phyloP scores from a whole-genome alignment of 768 basidiomycete genomes.

The Peribolospora baueri region DNA sequence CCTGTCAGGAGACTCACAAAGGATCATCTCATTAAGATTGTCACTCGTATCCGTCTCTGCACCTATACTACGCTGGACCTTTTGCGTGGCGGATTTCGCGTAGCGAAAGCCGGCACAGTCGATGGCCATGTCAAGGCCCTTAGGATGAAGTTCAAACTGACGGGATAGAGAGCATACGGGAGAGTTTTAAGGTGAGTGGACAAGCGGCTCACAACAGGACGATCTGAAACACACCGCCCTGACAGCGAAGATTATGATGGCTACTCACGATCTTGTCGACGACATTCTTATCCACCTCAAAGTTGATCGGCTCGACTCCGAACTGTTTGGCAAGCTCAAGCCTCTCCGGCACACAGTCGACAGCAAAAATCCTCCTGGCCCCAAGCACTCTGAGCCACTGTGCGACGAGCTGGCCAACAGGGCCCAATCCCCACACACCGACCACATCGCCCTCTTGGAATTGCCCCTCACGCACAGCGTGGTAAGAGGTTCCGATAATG shows the following conservation, averaged over 20 bases:
- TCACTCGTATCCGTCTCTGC: slow-evolving; percentile 24
- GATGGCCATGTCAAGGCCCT: slow-evolving; percentile 39
- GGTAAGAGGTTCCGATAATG: slow-evolving; percentile 33
- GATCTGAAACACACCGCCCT: slow-evolving; percentile 12
- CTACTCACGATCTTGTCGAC: slow-evolving; percentile 28
- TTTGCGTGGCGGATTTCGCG: slow-evolving; percentile 17
- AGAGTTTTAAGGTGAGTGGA: too few relatives aligned
- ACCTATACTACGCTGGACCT: slow-evolving; percentile 20
- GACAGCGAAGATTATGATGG: too few relatives aligned
- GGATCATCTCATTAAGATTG: slow-evolving; percentile 21
- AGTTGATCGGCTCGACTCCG: slow-evolving; percentile 36
- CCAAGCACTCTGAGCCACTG: slow-evolving; percentile 25
- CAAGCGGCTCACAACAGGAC: slow-evolving; percentile 13
- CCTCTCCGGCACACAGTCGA: slow-evolving; percentile 35
- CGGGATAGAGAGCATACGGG: too few relatives aligned
- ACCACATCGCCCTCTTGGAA: slow-evolving; percentile 40
- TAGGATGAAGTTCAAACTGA: slow-evolving; percentile 16
- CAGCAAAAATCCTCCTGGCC: slow-evolving; percentile 42
- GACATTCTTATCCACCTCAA: slow-evolving; percentile 29
- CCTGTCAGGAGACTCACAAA: neutral
- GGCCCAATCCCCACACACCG: slow-evolving; percentile 10
- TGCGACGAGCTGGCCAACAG: slow-evolving; percentile 3
- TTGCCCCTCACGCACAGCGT: slow-evolving; percentile 45
- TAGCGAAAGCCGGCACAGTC: slow-evolving; percentile 25
- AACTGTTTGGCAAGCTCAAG: slow-evolving; percentile 26